These are phyloP conservation scores for Dryadomyces sulphureus DNA, from an alignment of 2,329 filamentous ascomycete species.

Conservation along the genomic window DNA sequence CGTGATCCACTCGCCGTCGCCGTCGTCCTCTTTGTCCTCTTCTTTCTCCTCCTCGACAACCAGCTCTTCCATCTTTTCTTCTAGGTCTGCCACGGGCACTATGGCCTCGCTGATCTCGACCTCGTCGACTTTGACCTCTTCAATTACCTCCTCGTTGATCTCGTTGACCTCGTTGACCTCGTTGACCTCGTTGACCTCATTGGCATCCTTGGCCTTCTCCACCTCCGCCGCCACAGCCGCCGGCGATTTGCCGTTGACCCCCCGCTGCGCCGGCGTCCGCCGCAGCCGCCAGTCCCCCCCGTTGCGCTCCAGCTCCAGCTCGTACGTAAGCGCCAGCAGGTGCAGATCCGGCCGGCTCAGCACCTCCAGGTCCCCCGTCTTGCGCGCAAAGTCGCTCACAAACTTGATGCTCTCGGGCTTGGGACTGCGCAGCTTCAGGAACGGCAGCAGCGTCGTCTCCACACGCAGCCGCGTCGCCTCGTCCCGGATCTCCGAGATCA, in stretches of 20 bases:
- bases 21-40: slow-evolving; percentile 29
- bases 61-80: slow-evolving; percentile 8
- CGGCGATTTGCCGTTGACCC: slow-evolving; percentile 55
- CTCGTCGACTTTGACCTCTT: no score
- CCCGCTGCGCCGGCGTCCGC: slow-evolving; percentile 64
- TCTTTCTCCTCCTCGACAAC: slow-evolving; percentile 16
- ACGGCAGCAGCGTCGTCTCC: slow-evolving; percentile 73
- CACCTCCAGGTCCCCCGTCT: slow-evolving; percentile 78
- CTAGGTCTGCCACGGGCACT: no score
- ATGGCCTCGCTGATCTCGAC: no score
- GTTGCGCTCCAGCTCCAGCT: slow-evolving; percentile 84
- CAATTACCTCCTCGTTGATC: neutral
- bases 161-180: neutral
- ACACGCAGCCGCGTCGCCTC: slow-evolving; percentile 64
- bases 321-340: slow-evolving; percentile 79
- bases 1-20: slow-evolving; percentile 80
- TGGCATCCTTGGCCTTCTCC: neutral
- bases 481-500: slow-evolving; percentile 81
- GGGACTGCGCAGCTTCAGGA: slow-evolving; percentile 64
- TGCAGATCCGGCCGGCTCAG: slow-evolving; percentile 82
- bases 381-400: slow-evolving; percentile 70
- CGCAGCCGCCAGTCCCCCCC: slow-evolving; percentile 78
- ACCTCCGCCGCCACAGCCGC: slow-evolving; percentile 9
- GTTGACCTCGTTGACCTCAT: neutral
- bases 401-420: slow-evolving; percentile 63